Evolutionary conservation across 768 basidiomycete species (phyloP).

Genomic region (Suillus brevipes): DNA sequence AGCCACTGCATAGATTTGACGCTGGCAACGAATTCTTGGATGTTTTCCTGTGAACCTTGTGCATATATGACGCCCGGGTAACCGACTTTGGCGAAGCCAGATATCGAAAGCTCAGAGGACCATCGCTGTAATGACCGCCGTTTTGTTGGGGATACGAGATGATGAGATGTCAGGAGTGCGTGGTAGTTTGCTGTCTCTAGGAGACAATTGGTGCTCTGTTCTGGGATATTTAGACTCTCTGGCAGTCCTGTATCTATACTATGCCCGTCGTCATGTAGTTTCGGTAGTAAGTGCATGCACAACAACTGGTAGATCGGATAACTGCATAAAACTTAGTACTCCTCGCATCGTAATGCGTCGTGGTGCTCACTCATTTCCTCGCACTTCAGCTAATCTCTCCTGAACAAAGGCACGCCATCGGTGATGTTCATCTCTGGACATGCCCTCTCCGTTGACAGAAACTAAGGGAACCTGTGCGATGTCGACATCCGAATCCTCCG

Average conservation of each 20-base stretch:
- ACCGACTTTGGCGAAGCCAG: conserved; percentile 74
- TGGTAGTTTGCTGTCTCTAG: conserved; percentile 40
- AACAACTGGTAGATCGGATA: conserved; percentile 63
- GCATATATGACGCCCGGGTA: conserved; percentile 77
- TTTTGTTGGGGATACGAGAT: conserved; percentile 65
- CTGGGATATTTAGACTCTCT: not conserved
- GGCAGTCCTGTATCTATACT: not conserved
- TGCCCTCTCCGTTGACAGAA: conserved; percentile 46
- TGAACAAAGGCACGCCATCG: conserved; percentile 45
- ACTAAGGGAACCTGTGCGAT: conserved; percentile 19
- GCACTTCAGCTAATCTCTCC: conserved; percentile 38
- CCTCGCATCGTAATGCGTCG: not conserved
- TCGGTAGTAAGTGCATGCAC: conserved; percentile 55
- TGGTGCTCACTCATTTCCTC: conserved; percentile 30
- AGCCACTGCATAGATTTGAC: conserved; percentile 81
- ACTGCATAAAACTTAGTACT: conserved; percentile 33
- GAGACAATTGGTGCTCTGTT: not conserved
- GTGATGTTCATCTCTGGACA: conserved; percentile 50
- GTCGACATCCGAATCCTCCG: not conserved
- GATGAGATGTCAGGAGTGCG: conserved; percentile 72
- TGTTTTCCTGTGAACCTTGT: conserved; percentile 49
- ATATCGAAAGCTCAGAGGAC: conserved; percentile 52
- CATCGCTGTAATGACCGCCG: conserved; percentile 57
- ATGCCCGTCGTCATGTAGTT: conserved; percentile 44
- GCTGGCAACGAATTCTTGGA: conserved; percentile 65